Conservation (phyloP, 2,329 filamentous ascomycete species). For the Exophiala xenobiotica region DNA sequence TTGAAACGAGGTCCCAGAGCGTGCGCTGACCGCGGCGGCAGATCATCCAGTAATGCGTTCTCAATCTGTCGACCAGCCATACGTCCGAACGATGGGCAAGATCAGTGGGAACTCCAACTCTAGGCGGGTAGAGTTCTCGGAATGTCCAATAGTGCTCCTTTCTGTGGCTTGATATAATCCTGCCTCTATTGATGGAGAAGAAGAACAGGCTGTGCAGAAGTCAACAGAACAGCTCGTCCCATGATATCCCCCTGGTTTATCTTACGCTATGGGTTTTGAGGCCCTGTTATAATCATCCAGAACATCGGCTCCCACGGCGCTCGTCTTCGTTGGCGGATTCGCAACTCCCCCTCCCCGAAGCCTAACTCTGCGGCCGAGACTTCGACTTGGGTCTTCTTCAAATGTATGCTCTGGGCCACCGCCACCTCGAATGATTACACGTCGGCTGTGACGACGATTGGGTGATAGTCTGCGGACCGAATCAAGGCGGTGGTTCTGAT, state of each 20-base stretch:
- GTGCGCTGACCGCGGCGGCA: background rate
- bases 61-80: background rate
- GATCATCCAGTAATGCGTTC: background rate
- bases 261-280: background rate
- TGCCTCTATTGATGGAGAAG: background rate
- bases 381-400: background rate
- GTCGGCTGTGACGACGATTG: background rate
- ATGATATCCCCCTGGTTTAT: background rate
- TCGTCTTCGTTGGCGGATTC: background rate
- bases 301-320: background rate
- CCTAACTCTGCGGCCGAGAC: background rate
- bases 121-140: background rate
- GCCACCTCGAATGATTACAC: background rate
- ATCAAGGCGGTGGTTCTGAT: no score
- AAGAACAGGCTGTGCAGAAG: background rate
- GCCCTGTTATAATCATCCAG: background rate
- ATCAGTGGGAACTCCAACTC: background rate
- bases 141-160: background rate
- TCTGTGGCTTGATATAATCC: background rate
- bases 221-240: background rate
- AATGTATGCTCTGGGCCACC: background rate
- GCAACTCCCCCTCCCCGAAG: background rate
- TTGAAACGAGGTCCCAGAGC: background rate
- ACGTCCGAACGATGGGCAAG: background rate
- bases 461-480: no score